Evolutionary conservation across 2,329 filamentous ascomycete species (phyloP), one percentile per base, ranked within the genome.

Genomic region (Fusarium sp.): DNA sequence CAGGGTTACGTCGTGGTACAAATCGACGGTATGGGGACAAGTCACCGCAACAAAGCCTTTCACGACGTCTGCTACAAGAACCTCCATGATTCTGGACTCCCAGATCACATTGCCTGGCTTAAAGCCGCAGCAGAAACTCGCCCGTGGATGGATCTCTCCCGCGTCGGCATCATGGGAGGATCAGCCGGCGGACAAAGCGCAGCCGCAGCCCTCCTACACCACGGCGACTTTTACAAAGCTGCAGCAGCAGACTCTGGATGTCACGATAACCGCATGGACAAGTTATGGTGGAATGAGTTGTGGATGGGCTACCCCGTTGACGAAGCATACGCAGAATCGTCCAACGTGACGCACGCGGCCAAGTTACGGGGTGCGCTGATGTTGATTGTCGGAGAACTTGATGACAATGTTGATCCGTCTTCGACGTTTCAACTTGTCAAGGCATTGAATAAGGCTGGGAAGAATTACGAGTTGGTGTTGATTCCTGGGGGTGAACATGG

Each of bases 291-390:
- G 80, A 80, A 78, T 30, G 80, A 82, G 62, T 59, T 78, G 47
- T 81, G 78, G 76, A 81, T 82, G 79, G 80, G 80, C 3, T 80
- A 79, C 35, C 80, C 80, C 2, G 76, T 81, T 1, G 80, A 81
- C 15, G 67, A 76, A 47, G 70, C 74, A 14, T 81, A 81, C 47
- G 70, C 65, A 30, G 72, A 72, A n/a, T 74, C 75, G 32, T 80
- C 79, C 3, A 79, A 80, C 43, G 70, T 77, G 8, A 78, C 72
- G 5, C 75, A 82, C 45, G 80, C 78, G 25, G 67, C 59, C 12
- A 81, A 80, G 68, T 63, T 82, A 10, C 60, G 65, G 17, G 79
- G 77, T 0, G 65, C 74, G 17, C 43, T 82, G 65, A 76, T 82
- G 77, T 17, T 82, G 58, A 76, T 79, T 20, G 77, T 76, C 6